Conservation (phyloP, 495 filamentous ascomycete species). For the Hyphodiscus hymeniophilus region DNA sequence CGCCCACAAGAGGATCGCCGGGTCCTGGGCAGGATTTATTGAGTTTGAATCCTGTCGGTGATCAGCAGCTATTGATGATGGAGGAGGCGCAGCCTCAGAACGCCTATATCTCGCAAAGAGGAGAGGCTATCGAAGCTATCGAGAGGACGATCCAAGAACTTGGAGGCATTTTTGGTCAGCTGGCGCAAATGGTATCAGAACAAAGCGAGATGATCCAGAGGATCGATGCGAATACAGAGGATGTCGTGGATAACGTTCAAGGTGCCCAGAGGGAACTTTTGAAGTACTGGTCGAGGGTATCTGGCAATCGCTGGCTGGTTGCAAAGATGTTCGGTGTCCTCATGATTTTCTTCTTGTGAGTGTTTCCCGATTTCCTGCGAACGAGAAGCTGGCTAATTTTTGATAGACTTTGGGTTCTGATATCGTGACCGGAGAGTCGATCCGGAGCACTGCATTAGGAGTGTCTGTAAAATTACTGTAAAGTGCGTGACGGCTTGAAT, state of each 20-base stretch:
- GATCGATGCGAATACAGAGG: constrained; percentile 92
- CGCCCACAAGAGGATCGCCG: constrained; percentile 55
- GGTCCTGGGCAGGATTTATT: constrained; percentile 62
- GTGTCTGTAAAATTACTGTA: constrained; percentile 16
- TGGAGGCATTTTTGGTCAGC: constrained; percentile 90
- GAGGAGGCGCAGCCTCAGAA: constrained; percentile 84
- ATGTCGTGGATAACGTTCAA: constrained; percentile 94
- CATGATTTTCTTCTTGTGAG: constrained; percentile 49
- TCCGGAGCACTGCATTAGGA: neutral
- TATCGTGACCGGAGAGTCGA: constrained; percentile 15
- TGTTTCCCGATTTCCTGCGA: neutral
- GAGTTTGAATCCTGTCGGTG: constrained; percentile 77
- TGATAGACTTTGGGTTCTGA: constrained; percentile 23
- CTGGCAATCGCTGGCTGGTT: constrained; percentile 90
- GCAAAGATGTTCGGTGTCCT: constrained; percentile 97
- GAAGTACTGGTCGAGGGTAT: constrained; percentile 94
- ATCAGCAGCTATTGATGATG: constrained; percentile 90
- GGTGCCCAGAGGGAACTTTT: constrained; percentile 89
- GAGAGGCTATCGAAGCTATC: constrained; percentile 94
- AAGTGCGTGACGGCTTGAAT: constrained; percentile 10
- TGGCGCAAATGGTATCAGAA: constrained; percentile 96
- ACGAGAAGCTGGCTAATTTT: constrained; percentile 4
- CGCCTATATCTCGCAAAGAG: constrained; percentile 84
- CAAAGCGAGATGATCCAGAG: constrained; percentile 91
- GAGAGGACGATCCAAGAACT: constrained; percentile 92